Conservation (phyloP, 2,329 filamentous ascomycete genomes). For the Trichophaea hybrida region DNA sequence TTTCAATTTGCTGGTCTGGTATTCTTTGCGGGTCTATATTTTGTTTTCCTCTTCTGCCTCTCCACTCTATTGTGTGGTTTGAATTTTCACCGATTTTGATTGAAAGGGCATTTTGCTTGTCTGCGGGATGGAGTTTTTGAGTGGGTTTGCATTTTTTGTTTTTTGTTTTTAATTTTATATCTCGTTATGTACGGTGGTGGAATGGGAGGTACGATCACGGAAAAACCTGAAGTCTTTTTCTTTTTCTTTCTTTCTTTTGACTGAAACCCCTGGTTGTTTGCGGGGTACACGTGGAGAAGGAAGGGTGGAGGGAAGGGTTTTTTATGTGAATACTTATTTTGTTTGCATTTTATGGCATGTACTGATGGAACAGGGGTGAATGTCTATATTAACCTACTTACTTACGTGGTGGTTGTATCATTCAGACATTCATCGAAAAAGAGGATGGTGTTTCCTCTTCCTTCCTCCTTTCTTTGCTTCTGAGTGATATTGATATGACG, state of each 20-base stretch:
- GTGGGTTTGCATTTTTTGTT: neutral
- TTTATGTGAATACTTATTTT: neutral
- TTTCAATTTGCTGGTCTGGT: neutral
- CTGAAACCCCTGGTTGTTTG: neutral
- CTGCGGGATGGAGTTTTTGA: neutral
- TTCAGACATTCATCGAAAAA: neutral
- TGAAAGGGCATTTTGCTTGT: neutral
- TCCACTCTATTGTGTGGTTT: neutral
- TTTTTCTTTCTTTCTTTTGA: neutral
- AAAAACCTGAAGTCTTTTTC: neutral
- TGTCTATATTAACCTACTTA: neutral
- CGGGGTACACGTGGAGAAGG: neutral
- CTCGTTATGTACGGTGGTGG: neutral
- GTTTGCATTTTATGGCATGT: neutral
- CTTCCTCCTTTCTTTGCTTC: neutral
- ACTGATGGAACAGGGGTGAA: no score
- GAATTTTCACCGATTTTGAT: neutral
- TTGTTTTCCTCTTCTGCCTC: neutral
- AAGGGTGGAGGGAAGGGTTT: neutral
- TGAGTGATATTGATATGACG: neutral
- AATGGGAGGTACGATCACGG: no score
- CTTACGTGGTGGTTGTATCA: neutral
- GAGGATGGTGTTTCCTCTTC: neutral
- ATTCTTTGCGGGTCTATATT: constrained; percentile 6
- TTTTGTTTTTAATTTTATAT: constrained; percentile 6